phyloP scores from a whole-genome alignment of 2,329 filamentous ascomycete species.

The Phaeosphaeriaceae sp. region DNA sequence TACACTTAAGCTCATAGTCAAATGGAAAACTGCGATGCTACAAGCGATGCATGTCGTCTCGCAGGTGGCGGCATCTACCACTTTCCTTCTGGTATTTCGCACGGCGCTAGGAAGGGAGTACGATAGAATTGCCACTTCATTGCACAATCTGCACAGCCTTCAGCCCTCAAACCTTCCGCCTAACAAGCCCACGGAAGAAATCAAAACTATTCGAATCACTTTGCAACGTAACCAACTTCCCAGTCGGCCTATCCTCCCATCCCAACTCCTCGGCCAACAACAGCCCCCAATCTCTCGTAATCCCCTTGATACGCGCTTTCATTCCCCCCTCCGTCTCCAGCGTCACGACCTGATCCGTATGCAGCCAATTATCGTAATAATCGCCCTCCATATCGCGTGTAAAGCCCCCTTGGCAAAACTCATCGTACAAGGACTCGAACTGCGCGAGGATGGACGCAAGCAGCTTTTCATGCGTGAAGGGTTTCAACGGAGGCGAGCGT shows the following conservation, averaged over 20 bases:
- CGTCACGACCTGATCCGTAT: conserved; percentile 70
- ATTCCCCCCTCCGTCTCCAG: conserved; percentile 81
- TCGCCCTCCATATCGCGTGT: conserved; percentile 72
- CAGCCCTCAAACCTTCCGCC: conserved; percentile 72
- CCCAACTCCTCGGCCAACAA: conserved; percentile 84
- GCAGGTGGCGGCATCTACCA: no score
- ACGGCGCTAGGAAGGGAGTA: no score
- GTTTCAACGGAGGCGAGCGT: conserved; percentile 48
- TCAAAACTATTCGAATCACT: conserved; percentile 99
- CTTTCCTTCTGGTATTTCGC: no score
- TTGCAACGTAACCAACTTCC: conserved; percentile 82
- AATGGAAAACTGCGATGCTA: no score
- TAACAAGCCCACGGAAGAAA: conserved; percentile 88
- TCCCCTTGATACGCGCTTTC: conserved; percentile 79
- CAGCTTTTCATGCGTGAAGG: conserved; percentile 78
- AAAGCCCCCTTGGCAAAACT: conserved; percentile 80
- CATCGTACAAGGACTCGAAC: conserved; percentile 78
- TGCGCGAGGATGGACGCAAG: conserved; percentile 80
- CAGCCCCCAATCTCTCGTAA: conserved; percentile 91
- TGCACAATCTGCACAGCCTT: no score
- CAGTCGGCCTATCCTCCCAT: conserved; percentile 74
- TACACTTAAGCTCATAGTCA: no score
- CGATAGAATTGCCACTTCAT: no score
- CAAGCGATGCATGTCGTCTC: no score
- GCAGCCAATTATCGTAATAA: conserved; percentile 77